phyloP scores from a whole-genome alignment of 768 basidiomycete species.

The Auricularia cornea region DNA sequence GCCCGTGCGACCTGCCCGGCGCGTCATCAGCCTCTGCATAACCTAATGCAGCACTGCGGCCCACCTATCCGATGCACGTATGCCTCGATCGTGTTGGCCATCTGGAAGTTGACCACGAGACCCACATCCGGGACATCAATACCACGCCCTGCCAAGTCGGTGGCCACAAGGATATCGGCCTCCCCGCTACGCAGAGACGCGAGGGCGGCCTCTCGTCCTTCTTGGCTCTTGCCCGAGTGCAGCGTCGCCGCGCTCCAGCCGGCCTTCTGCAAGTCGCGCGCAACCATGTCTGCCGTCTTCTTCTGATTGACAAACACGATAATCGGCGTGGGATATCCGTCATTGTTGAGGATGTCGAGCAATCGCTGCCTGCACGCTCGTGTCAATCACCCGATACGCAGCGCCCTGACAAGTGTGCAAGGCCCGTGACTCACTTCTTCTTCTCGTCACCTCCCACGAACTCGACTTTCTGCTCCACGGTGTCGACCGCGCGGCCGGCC shows the following conservation, averaged over 20 bases:
- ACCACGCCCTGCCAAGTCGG: conserved; percentile 95
- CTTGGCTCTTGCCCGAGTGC: conserved; percentile 97
- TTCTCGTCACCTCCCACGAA: conserved; percentile 90
- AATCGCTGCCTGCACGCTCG: conserved; percentile 55
- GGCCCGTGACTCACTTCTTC: conserved; percentile 64
- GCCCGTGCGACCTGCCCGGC: conserved; percentile 74
- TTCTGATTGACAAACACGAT: conserved; percentile 99
- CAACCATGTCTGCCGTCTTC: conserved; percentile 97
- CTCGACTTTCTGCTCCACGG: conserved; percentile 93
- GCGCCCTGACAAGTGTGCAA: too few species aligned
- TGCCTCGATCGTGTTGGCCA: conserved; percentile 92
- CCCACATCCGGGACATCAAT: conserved; percentile 98
- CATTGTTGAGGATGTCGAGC: conserved; percentile 88
- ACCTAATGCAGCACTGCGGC: conserved; percentile 16
- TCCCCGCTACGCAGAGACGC: conserved; percentile 81
- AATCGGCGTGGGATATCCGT: conserved; percentile 77
- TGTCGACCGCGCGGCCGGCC: conserved; percentile 95
- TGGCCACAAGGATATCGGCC: conserved; percentile 86
- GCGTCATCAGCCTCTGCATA: not conserved
- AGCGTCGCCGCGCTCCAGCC: conserved; percentile 87
- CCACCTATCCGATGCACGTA: conserved; percentile 96
- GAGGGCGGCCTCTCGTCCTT: conserved; percentile 90
- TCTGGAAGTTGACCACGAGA: conserved; percentile 95
- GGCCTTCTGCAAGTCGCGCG: conserved; percentile 84
- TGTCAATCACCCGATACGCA: conserved; percentile 8